phyloP scores from a whole-genome alignment of 768 basidiomycete genomes.

The Auricularia heimuer region DNA sequence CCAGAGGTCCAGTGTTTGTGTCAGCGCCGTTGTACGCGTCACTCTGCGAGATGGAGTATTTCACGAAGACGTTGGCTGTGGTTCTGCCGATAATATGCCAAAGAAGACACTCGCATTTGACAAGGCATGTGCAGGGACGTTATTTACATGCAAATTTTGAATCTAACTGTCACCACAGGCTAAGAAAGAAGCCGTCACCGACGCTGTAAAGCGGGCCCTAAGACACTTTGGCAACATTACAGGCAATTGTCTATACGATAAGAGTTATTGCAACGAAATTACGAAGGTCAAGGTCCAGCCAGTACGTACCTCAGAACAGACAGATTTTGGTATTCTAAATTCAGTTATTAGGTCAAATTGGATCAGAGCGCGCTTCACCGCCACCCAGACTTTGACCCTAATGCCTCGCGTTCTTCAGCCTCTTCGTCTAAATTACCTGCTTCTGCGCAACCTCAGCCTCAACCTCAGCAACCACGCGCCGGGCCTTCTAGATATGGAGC shows the following conservation, averaged over 20 bases:
- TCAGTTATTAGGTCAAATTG: slow-evolving; percentile 45
- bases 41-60: slow-evolving; percentile 79
- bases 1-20: slow-evolving; percentile 56
- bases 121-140: slow-evolving; percentile 49
- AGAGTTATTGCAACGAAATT: slow-evolving; percentile 74
- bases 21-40: slow-evolving; percentile 78
- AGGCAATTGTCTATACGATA: slow-evolving; percentile 97
- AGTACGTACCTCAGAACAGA: slow-evolving; percentile 36
- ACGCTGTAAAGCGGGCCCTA: slow-evolving; percentile 83
- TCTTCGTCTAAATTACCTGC: background rate
- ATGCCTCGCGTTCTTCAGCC: background rate
- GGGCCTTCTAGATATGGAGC: slow-evolving; percentile 10
- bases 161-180: slow-evolving; percentile 41
- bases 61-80: slow-evolving; percentile 94
- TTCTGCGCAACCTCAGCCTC: slow-evolving; percentile 14
- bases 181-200: slow-evolving; percentile 97
- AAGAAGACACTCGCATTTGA: slow-evolving; percentile 81
- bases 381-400: slow-evolving; percentile 49
- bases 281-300: slow-evolving; percentile 77
- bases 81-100: slow-evolving; percentile 73
- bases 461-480: slow-evolving; percentile 7
- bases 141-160: background rate
- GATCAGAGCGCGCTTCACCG: slow-evolving; percentile 59
- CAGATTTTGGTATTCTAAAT: background rate
- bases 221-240: slow-evolving; percentile 89